Evolutionary conservation across 1,284 basidiomycete genomes (phyloP).

Genomic region (Waitea zeae): DNA sequence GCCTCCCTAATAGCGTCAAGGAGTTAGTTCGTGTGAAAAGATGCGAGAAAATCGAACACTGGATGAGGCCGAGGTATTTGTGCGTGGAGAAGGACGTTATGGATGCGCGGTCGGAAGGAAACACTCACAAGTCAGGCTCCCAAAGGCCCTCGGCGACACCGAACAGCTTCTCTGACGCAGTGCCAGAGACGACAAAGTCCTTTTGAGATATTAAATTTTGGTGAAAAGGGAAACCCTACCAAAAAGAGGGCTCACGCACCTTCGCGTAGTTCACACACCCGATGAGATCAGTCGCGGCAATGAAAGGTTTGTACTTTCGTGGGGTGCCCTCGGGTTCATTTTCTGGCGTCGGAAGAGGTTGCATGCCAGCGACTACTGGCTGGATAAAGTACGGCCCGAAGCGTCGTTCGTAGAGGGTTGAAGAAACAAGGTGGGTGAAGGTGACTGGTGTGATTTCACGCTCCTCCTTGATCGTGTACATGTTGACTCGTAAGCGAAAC

Average conservation of each 20-base stretch:
- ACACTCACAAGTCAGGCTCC: slow-evolving; percentile 74
- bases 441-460: slow-evolving; percentile 93
- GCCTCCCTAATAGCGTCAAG: slow-evolving; percentile 34
- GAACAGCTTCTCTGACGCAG: slow-evolving; percentile 85
- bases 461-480: slow-evolving; percentile 99
- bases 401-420: slow-evolving; percentile 93
- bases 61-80: too few relatives aligned
- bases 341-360: slow-evolving; percentile 41
- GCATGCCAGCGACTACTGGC: slow-evolving; percentile 88
- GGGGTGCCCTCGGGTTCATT: background rate
- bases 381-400: slow-evolving; percentile 97
- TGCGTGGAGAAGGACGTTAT: too few relatives aligned
- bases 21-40: too few relatives aligned
- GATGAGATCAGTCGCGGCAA: slow-evolving; percentile 92
- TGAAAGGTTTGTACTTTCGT: slow-evolving; percentile 70
- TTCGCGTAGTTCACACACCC: slow-evolving; percentile 92
- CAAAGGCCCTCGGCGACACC: slow-evolving; percentile 97
- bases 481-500: slow-evolving; percentile 90
- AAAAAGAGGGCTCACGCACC: too few relatives aligned
- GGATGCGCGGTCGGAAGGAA: too few relatives aligned
- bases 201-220: too few relatives aligned
- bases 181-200: slow-evolving; percentile 95
- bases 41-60: too few relatives aligned
- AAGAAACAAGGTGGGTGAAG: slow-evolving; percentile 91
- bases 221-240: too few relatives aligned